Evolutionary conservation across 129 eudicot genomes (phyloP), one percentile per base, ranked within the genome.

Genomic region (Tagetes erecta): DNA sequence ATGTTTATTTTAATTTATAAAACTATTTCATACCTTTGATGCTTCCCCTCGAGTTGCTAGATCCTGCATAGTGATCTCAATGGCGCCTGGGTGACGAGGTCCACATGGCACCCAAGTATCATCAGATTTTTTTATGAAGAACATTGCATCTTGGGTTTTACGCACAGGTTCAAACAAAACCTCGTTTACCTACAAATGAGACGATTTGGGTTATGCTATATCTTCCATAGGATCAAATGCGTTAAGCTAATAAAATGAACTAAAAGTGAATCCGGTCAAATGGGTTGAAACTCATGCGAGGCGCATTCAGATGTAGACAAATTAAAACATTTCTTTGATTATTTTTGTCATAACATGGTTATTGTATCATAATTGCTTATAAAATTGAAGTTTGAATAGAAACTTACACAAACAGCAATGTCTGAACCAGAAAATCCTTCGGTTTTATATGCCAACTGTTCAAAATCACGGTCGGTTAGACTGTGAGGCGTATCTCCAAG

Each of bases 371-470:
- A 64, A 64, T 64, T 14, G 33, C 70, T 14, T 64, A 40, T 13
- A 64, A 20, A 40, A 64, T 5, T 64, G 13, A 40, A 20, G 11
- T 13, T 38, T 39, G 35, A 13, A 64, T 40, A 39, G 4, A 64
- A 20, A 70, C 90, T 80, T 86, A 86, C 90, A 80, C 85, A 86
- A 55, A 86, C 90, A n/a, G 90, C 81, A 68, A 86, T 83, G 77
- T 86, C 90, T 35, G 90, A 86, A 70, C 90, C 87, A 7, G 90
- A 86, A 35, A 86, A 86, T 30, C 90, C 90, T 83, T 86, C 85
- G 3, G 85, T 83, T 80, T 67, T 86, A 33, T 70, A 72, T 39
- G 81, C 90, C 56, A 86, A 69, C 69, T 74, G 82, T 64, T 83
- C 90, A 77, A 83, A 86, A 76, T 86, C 87, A 35, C 85, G 80